Base-by-base conservation (phyloP, 2,329 filamentous ascomycete species). In the Anisogramma anomala region DNA sequence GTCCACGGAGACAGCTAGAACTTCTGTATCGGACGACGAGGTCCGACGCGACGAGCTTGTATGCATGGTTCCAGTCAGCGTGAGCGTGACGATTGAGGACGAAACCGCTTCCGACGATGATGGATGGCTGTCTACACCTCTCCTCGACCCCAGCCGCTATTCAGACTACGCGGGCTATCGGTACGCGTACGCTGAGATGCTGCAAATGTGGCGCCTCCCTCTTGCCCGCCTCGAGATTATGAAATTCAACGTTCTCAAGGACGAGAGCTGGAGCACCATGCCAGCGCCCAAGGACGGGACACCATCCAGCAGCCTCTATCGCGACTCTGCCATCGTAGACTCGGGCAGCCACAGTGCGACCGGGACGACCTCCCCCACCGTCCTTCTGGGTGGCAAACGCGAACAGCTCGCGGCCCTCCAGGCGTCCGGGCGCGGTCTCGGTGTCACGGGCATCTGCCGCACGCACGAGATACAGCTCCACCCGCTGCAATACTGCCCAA, bases 41-140 rank as follows among this genome's bases (percentile, higher is more conserved):
- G 57, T 56, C 15, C 61, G 62, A 13, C 59, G 61, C 36, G 69
- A 72, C 3, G 68, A 71, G 10, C 44, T 60, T 10, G 53, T 68
- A 4, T 60, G 66, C 7, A 55, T 72, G 46, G 62, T 75, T 2
- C 70, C 72, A 4, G 63, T 71, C 13, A 66, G 62, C 17, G 68
- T 76, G 4, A 63, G 65, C 1, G 62, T 79, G 6, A 63, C 65
- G 6, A 65, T 80, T 48, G 70, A 74, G 52, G 76, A 82, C 47
- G 74, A 78, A 48, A 67, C 69, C n/a, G 66, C 72, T 15, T 82
- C 82, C 50, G 79, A 82, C 48, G 77, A 82, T 39, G 78, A 82
- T 52, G 77, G 77, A 10, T 80, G 76, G 66, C 66, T 81, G 52
- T 68, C 64, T 15, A 66, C 69, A 3, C 71, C 78, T 3, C 58